Percentiles rank a stretch among this genome's conserved stretches.
Evolutionary conservation across 1,284 basidiomycete genomes (phyloP).

Genomic region (Pyrrhoderma noxium): DNA sequence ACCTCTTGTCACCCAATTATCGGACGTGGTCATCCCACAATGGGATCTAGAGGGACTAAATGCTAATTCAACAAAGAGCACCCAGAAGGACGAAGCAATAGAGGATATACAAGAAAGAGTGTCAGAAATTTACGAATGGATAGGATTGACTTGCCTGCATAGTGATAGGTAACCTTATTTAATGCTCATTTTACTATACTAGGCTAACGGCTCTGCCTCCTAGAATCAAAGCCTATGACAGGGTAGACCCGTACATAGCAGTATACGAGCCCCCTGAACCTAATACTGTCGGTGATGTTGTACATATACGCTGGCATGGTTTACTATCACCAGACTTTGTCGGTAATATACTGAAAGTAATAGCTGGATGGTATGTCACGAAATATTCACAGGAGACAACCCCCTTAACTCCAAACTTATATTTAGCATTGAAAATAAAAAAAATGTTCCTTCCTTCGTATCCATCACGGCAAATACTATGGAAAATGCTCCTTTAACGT

Average conservation of each 20-base stretch:
- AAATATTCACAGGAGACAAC: not conserved
- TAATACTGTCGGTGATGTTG: conserved; percentile 36
- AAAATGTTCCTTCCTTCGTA: not conserved
- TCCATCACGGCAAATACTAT: conserved; percentile 28
- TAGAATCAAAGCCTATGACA: conserved; percentile 35
- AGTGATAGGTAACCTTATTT: conserved; percentile 31
- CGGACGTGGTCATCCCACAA: conserved; percentile 3
- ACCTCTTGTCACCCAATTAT: not conserved
- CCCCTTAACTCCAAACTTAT: not conserved
- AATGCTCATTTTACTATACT: no score
- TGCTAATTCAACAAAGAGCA: not conserved
- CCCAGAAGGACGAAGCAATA: conserved; percentile 24
- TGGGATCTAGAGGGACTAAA: not conserved
- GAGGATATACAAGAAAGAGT: conserved; percentile 45
- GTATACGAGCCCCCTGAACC: conserved; percentile 40
- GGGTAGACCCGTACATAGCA: conserved; percentile 39
- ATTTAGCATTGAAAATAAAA: conserved; percentile 7
- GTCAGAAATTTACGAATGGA: conserved; percentile 55
- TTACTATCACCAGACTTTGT: conserved; percentile 46
- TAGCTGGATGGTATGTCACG: conserved; percentile 32
- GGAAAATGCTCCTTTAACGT: conserved; percentile 37
- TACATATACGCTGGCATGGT: conserved; percentile 52
- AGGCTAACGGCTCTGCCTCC: not conserved
- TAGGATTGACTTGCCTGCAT: conserved; percentile 50
- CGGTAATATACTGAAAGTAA: conserved; percentile 37